Evolutionary conservation across 345 rosid genomes (phyloP).

Genomic region (Leavenworthia alabamica): DNA sequence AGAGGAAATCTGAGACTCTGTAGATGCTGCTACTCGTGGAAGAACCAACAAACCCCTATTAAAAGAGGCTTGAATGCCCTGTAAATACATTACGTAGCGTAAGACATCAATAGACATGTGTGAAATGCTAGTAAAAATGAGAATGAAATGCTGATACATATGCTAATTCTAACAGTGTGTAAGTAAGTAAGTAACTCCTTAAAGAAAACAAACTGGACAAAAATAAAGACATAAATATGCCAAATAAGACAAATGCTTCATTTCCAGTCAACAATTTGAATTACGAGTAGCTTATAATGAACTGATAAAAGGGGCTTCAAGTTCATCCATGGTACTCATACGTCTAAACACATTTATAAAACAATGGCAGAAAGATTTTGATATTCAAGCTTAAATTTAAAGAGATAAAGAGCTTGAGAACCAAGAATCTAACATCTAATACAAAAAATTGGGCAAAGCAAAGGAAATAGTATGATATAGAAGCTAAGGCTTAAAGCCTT

Average conservation of each 20-base stretch:
- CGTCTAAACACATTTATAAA: not conserved
- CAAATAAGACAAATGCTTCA: not conserved
- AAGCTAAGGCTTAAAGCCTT: not conserved
- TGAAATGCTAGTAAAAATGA: not conserved
- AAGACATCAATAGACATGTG: slow-evolving; percentile 10
- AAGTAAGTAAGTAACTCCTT: not conserved
- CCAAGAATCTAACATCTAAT: not conserved
- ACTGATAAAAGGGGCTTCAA: not conserved
- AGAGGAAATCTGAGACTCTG: slow-evolving; percentile 26
- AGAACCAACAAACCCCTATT: slow-evolving; percentile 36
- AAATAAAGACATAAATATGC: not conserved
- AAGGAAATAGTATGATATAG: not conserved
- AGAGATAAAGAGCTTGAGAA: not conserved
- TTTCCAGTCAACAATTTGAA: not conserved
- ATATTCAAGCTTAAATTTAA: not conserved
- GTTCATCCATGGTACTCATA: not conserved
- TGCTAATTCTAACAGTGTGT: not conserved
- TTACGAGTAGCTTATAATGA: not conserved
- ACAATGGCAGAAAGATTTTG: not conserved
- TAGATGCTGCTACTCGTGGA: slow-evolving; percentile 20
- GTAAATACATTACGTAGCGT: slow-evolving; percentile 1
- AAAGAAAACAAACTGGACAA: not conserved
- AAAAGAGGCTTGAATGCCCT: slow-evolving; percentile 43
- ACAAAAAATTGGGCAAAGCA: not conserved
- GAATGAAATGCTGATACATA: not conserved